Evolutionary conservation across 345 rosid species (phyloP), one percentile per base, ranked within the genome.

Genomic region (Odontarrhena argentea): DNA sequence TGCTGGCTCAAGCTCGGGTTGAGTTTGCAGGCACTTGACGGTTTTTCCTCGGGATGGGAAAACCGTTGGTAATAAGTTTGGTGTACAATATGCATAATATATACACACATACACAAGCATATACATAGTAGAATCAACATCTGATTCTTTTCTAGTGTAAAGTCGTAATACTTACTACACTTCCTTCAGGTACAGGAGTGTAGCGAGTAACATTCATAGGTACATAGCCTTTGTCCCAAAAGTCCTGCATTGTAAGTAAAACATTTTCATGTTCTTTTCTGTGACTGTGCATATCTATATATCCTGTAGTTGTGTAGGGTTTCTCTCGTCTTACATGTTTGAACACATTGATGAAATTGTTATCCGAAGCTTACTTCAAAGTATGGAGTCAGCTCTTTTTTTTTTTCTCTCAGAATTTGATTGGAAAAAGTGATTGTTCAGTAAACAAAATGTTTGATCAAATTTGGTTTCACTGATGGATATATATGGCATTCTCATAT

Each of bases 401-500:
- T 18, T 52, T 53, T 9, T 37, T 57, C 25, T 48, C 53, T 56
- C 70, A 44, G 13, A 57, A 63, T 57, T 58, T 59, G 25, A 73
- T 36, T 66, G 41, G 2, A 46, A 65, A 55, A 42, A 35, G 46
- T 57, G 59, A 30, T 56, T 64, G 46, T 56, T 64, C 34, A 24
- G 60, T 65, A 72, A 49, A 58, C 60, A 64, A 34, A 65, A 57
- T 72, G 47, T 57, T 49, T 65, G 60, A 64, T 64, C 52, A 55
- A 26, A n/a, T 18, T 40, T 47, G 44, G 18, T 40, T 55, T 30
- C 28, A 8, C 2, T 48, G 22, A 71, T 64, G 6, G 60, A 41
- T 49, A 36, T 35, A 42, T 34, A 42, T 50, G 62, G 37, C 56
- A 66, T 59, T 47, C 69, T 90, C 84, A 88, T 24, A 69, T 83